Base-by-base conservation (phyloP, 2,329 filamentous ascomycete genomes). In the Alternaria angustiovoidea region DNA sequence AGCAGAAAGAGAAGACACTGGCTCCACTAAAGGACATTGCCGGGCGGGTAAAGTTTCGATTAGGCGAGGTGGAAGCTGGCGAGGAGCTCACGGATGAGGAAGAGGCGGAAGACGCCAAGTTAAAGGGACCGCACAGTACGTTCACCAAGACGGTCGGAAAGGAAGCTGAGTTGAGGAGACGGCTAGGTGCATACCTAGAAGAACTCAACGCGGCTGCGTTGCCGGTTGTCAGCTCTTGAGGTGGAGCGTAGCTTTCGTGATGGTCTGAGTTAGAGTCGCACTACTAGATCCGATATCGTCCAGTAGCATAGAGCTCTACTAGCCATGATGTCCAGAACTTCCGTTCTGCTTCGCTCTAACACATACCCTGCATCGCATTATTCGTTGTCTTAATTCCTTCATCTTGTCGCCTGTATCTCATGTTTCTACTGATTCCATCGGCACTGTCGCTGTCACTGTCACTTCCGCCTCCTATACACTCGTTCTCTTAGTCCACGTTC, bases 51-150 rank as follows among this genome's bases (percentile, higher is more conserved):
- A 9, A 48, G 16, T 61, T 69, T 24, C 20, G 24, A 9, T 26
- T 66, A 34, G 66, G 66, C 1, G 59, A 65, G 24, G 54, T 69
- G 3, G 51, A 54, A 20, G 52, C 61, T 2, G 57, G 47, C 2
- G 24, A 44, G 2, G 28, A 48, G 4, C 44, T 34, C 14, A 34
- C 14, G 2, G 12, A 34, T 34, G 32, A 34, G 32, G 11, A 34
- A 6, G 32, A 16, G 32, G 32, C 0, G 2, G 32, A 65, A 4
- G 59, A 60, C 7, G 42, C 26, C 14, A 30, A 22, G 20, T 57
- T 66, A 52, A 54, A n/a, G 12, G 11, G 32, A 34, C 12, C 5
- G 32, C 32, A 14, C 32, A 14, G 32, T 12, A 34, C 32, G 14
- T 34, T 0, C 11, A 34, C 14, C 32, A 34, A 34, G 32, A 16